Conservation (phyloP, 805 yeast genomes). For the Lipomyces chichibuensis region DNA sequence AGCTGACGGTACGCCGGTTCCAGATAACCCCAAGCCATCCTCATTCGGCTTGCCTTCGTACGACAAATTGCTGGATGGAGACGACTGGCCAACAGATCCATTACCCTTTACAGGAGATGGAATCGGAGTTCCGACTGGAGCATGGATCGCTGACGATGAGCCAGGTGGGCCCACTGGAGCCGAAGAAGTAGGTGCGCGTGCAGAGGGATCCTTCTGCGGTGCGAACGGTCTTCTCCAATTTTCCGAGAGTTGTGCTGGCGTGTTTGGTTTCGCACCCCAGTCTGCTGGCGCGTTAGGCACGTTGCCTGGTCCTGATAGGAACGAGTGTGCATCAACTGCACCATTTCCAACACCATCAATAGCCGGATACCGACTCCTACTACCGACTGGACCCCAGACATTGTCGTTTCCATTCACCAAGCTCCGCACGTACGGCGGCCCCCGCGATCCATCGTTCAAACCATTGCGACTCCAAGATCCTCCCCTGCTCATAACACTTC, state of each 20-base stretch:
- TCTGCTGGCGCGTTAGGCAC: constrained; percentile 3
- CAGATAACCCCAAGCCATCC: background rate
- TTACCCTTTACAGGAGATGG: constrained; percentile 24
- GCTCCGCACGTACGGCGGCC: constrained; percentile 18
- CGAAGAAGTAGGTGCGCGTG: background rate
- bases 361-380: constrained; percentile 27
- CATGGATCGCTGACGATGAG: background rate
- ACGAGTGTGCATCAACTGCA: constrained; percentile 18
- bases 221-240: constrained; percentile 32
- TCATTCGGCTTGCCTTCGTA: constrained; percentile 3
- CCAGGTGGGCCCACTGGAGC: background rate
- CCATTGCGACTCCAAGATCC: constrained; percentile 21
- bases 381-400: constrained; percentile 36
- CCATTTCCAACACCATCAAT: constrained; percentile 26
- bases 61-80: constrained; percentile 18
- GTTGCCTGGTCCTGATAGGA: constrained; percentile 2
- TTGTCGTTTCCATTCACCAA: constrained; percentile 23
- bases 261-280: constrained; percentile 4
- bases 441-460: constrained; percentile 7
- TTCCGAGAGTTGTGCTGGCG: constrained; percentile 29
- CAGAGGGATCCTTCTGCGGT: background rate
- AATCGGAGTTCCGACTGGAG: constrained; percentile 19
- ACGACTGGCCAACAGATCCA: constrained; percentile 8
- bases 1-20: background rate
- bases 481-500: constrained; percentile 10